Evolutionary conservation across 352 stramenopile species (phyloP), one percentile per base, ranked within the genome.

Genomic region (Phytophthora nicotianae): DNA sequence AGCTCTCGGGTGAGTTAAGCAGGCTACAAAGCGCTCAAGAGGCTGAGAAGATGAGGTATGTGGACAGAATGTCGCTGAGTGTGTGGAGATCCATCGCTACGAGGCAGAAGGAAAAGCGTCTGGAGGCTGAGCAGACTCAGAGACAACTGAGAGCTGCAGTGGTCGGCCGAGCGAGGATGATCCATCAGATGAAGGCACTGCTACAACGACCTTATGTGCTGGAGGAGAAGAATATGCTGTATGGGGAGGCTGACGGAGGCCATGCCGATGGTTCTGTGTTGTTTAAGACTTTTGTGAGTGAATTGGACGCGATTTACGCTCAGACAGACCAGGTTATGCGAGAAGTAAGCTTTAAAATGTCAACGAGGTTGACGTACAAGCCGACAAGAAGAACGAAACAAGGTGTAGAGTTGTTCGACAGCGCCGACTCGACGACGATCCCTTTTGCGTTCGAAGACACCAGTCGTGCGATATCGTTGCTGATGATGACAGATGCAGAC

Each of bases 371-470:
- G 10, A 23, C 17, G 17, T 63, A 50, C 19, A 60, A 43, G n/a
- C 41, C 53, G 5, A 17, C 8, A 20, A 13, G 41, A 5, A 53
- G 2, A 16, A 20, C 6, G 5, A 56, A 49, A 9, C 23, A 51
- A 21, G 50, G 51, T 0, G 19, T 61, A 8, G 50, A 67, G 43
- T 41, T 29, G 11, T 62, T 62, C 16, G 50, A 51, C 5, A 67
- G 33, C n/a, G 37, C 51, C 5, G 24, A 61, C 38, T 23, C 13
- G 8, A 41, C 33, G 5, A 33, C 51, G 19, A 38, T 73, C 4
- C 65, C 65, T 3, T 69, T 62, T 14, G 40, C 14, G 9, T 69
- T 45, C 20, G 48, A 65, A 37, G 24, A 65, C 13, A 64, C 59
- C 13, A 45, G 45, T 20, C 48, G 40, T 2, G 59, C 53, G 0